These are phyloP conservation scores for Suillus alpinus DNA, from an alignment of 768 basidiomycete genomes.

Conservation along the genomic window DNA sequence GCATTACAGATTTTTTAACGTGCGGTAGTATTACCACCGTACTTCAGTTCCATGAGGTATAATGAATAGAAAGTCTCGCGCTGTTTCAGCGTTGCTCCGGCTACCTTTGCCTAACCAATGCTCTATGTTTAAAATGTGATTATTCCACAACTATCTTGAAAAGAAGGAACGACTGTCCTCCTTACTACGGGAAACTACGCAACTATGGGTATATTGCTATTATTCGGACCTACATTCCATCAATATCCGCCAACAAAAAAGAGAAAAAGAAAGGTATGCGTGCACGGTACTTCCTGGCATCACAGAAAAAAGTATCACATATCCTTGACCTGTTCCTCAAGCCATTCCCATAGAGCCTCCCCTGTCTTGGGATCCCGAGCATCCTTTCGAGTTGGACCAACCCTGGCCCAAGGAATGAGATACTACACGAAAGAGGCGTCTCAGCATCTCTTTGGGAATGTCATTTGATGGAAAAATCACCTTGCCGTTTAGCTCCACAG, in stretches of 20 bases:
- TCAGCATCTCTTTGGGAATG: not conserved
- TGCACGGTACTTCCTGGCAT: not conserved
- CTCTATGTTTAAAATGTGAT: not conserved
- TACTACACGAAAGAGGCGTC: slow-evolving; percentile 18
- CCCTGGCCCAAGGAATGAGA: slow-evolving; percentile 33
- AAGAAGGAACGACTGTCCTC: not conserved
- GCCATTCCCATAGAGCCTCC: slow-evolving; percentile 33
- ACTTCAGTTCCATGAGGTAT: not conserved
- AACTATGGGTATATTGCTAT: not conserved
- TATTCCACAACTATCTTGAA: not conserved
- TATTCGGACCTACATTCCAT: not conserved
- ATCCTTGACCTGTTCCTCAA: slow-evolving; percentile 31
- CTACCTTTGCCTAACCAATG: not conserved
- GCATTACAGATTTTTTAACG: not conserved
- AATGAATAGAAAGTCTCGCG: not conserved
- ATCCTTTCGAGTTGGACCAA: slow-evolving; percentile 20
- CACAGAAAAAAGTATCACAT: slow-evolving; percentile 4
- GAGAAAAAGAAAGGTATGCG: not conserved
- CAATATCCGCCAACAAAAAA: no score
- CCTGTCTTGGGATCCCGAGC: slow-evolving; percentile 22
- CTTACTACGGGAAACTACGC: not conserved
- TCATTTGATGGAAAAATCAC: slow-evolving; percentile 11
- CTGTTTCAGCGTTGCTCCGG: not conserved
- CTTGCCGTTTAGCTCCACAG: slow-evolving; percentile 24
- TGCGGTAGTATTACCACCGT: not conserved